A percentile compares a stretch with the other conserved stretches of the same genome.
Evolutionary conservation across 2,329 filamentous ascomycete genomes (phyloP).

Genomic region (Aspergillus sclerotialis): DNA sequence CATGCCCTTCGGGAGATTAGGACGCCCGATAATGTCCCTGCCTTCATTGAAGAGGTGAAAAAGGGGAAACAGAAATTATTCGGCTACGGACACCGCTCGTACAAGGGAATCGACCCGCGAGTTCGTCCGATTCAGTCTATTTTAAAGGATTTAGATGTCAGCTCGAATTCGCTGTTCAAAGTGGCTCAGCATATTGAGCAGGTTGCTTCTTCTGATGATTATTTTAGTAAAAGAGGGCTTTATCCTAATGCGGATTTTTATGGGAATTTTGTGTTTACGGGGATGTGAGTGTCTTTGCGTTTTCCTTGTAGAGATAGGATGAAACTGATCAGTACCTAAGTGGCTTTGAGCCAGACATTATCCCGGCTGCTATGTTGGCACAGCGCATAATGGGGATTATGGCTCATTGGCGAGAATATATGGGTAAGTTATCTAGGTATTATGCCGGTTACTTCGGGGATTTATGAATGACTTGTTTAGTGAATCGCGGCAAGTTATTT

Average conservation of each 20-base stretch:
- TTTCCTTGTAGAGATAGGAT: background rate
- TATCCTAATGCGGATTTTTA: slow-evolving; percentile 43
- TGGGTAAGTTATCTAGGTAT: slow-evolving; percentile 18
- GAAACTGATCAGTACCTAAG: slow-evolving; percentile 7
- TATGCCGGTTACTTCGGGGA: slow-evolving; percentile 5
- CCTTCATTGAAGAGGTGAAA: slow-evolving; percentile 23
- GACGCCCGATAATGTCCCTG: slow-evolving; percentile 18
- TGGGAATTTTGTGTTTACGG: slow-evolving; percentile 37
- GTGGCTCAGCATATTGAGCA: slow-evolving; percentile 21
- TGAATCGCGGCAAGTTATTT: slow-evolving; percentile 21
- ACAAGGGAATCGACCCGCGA: slow-evolving; percentile 23
- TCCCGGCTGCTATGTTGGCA: slow-evolving; percentile 22
- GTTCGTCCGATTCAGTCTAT: slow-evolving; percentile 18
- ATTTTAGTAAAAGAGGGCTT: slow-evolving; percentile 22
- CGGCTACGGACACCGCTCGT: slow-evolving; percentile 26
- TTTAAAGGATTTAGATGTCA: slow-evolving; percentile 13
- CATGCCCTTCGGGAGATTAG: slow-evolving; percentile 24
- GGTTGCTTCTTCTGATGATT: slow-evolving; percentile 18
- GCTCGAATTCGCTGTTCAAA: slow-evolving; percentile 13
- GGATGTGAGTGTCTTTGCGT: slow-evolving; percentile 23
- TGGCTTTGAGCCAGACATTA: slow-evolving; percentile 22
- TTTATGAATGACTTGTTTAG: slow-evolving; percentile 12
- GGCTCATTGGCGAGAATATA: slow-evolving; percentile 29
- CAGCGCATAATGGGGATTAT: slow-evolving; percentile 26
- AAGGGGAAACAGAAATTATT: slow-evolving; percentile 19